These are phyloP conservation scores for Leccinum uliginosum DNA, from an alignment of 768 basidiomycete genomes.

Conservation along the genomic window DNA sequence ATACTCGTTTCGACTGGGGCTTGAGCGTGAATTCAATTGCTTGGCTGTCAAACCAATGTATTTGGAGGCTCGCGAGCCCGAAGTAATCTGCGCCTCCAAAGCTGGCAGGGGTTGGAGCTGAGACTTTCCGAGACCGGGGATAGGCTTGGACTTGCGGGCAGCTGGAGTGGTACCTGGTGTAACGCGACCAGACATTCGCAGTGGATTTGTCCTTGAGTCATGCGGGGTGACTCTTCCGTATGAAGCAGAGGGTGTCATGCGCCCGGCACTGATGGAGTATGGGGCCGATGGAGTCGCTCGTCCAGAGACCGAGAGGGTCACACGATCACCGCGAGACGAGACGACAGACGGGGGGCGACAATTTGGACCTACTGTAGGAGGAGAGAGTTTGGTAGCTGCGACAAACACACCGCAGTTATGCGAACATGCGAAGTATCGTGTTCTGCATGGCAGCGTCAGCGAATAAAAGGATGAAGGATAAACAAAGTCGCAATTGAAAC, in stretches of 20 bases:
- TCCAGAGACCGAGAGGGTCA: slow-evolving; percentile 42
- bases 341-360: slow-evolving; percentile 75
- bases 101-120: slow-evolving; percentile 24
- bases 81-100: slow-evolving; percentile 52
- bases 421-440: slow-evolving; percentile 82
- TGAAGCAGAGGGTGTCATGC: slow-evolving; percentile 54
- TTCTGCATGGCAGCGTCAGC: slow-evolving; percentile 39
- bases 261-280: slow-evolving; percentile 37
- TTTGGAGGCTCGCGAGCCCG: slow-evolving; percentile 80
- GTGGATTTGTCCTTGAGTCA: slow-evolving; percentile 24
- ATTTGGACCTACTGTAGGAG: slow-evolving; percentile 61
- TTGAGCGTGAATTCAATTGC: slow-evolving; percentile 55
- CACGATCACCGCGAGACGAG: slow-evolving; percentile 54
- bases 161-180: slow-evolving; percentile 39
- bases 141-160: slow-evolving; percentile 29
- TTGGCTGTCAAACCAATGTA: slow-evolving; percentile 83
- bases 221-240: slow-evolving; percentile 41
- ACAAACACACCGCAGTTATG: slow-evolving; percentile 91
- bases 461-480: neutral
- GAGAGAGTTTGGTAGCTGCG: slow-evolving; percentile 72
- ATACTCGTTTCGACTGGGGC: slow-evolving; percentile 16
- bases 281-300: slow-evolving; percentile 43
- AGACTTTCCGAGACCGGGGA: slow-evolving; percentile 31
- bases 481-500: neutral
- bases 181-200: slow-evolving; percentile 40